Evolutionary conservation across 345 rosid genomes (phyloP).

Genomic region (Excoecaria agallocha): DNA sequence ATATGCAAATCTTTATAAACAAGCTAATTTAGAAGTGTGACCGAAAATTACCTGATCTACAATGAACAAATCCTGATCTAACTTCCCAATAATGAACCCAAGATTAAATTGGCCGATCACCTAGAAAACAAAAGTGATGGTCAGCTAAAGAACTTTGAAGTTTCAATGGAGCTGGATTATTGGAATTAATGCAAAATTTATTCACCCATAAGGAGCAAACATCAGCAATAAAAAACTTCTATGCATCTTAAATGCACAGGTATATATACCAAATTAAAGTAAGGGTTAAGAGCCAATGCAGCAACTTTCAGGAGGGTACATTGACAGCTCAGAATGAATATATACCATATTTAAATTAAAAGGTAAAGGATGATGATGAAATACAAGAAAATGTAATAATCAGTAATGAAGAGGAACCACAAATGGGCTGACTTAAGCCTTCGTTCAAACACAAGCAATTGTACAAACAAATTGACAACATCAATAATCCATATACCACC

Average conservation of each 20-base stretch:
- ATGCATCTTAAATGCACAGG: background rate
- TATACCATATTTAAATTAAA: background rate
- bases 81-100: constrained; percentile 91
- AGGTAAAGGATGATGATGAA: background rate
- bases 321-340: background rate
- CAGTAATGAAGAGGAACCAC: background rate
- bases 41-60: constrained; percentile 82
- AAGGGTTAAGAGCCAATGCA: background rate
- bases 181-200: constrained; percentile 2
- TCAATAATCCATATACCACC: constrained; percentile 39
- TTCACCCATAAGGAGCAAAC: background rate
- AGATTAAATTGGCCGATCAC: constrained; percentile 97
- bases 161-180: background rate
- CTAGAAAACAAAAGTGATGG: constrained; percentile 27
- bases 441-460: background rate
- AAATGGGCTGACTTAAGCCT: background rate
- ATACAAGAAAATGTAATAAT: background rate
- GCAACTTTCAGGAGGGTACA: constrained; percentile 13
- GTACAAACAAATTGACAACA: background rate
- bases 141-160: background rate
- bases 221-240: background rate
- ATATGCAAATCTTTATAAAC: background rate
- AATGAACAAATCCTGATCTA: constrained; percentile 84
- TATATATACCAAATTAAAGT: constrained; percentile 6
- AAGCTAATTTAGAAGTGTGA: constrained; percentile 18